Conservation (phyloP, 2,329 filamentous ascomycete species). For the Xylariaceae sp. region DNA sequence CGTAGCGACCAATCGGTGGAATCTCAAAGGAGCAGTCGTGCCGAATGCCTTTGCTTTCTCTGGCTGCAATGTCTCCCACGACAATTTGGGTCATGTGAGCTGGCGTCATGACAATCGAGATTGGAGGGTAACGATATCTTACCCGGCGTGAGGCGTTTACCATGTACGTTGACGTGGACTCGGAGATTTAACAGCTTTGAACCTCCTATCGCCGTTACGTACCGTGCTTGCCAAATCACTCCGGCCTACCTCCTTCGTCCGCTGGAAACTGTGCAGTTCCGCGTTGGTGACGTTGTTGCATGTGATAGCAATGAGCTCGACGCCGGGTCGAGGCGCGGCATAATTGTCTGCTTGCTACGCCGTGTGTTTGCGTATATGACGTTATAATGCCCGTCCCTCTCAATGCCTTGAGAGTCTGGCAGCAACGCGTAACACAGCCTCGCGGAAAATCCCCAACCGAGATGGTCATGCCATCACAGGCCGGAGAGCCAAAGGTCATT, state of each 20-base stretch:
- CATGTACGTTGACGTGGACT: background rate
- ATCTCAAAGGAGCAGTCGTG: constrained; percentile 14
- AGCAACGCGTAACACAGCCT: background rate
- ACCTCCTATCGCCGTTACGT: background rate
- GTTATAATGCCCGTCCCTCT: background rate
- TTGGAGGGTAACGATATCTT: background rate
- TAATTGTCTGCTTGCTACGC: background rate
- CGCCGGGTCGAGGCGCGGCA: background rate
- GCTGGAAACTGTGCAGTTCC: background rate
- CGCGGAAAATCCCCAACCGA: background rate
- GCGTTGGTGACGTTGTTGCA: background rate
- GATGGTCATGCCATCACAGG: background rate
- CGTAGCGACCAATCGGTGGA: constrained; percentile 6
- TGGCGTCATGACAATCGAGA: constrained; percentile 2
- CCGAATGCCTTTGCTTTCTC: constrained; percentile 10
- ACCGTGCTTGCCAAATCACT: background rate
- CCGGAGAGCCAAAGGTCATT: background rate
- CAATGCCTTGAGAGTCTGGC: background rate
- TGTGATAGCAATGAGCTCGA: background rate
- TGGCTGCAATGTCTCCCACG: constrained; percentile 19
- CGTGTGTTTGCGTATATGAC: background rate
- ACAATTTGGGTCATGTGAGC: constrained; percentile 23
- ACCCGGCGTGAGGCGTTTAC: background rate
- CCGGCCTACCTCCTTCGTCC: background rate
- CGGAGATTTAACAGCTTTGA: background rate